Percentiles rank a stretch among this genome's conserved stretches.
phyloP scores from a whole-genome alignment of 805 yeast species.

The Wickerhamomyces queroliae region DNA sequence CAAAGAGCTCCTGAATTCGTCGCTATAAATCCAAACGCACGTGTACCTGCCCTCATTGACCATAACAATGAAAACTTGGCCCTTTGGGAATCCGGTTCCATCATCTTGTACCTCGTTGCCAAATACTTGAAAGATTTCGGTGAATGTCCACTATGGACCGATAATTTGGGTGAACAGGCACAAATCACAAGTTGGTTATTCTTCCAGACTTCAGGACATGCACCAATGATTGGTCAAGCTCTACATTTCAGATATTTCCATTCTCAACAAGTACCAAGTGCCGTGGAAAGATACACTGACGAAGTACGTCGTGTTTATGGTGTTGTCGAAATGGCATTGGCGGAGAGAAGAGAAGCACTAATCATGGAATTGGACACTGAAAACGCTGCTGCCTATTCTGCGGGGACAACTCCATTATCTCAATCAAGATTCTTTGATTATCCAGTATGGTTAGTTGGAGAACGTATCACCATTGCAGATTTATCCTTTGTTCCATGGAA shows the following conservation, averaged over 20 bases:
- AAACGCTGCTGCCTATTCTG: slow-evolving; percentile 80
- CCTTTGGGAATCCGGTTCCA: slow-evolving; percentile 95
- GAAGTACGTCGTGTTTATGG: slow-evolving; percentile 93
- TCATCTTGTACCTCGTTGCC: slow-evolving; percentile 74
- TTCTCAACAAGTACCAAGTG: slow-evolving; percentile 76
- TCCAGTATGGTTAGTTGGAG: slow-evolving; percentile 95
- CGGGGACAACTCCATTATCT: slow-evolving; percentile 83
- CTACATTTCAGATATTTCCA: slow-evolving; percentile 91
- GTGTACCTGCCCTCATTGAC: slow-evolving; percentile 92
- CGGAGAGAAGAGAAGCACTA: slow-evolving; percentile 85
- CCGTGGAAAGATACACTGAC: slow-evolving; percentile 85
- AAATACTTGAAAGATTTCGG: slow-evolving; percentile 55
- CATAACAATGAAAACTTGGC: slow-evolving; percentile 76
- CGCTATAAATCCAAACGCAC: slow-evolving; percentile 90
- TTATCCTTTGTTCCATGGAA: slow-evolving; percentile 95
- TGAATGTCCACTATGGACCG: slow-evolving; percentile 78
- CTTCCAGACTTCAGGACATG: slow-evolving; percentile 95
- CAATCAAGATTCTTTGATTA: slow-evolving; percentile 85
- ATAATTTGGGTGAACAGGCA: slow-evolving; percentile 70
- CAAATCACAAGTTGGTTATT: slow-evolving; percentile 86
- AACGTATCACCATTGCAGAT: slow-evolving; percentile 79
- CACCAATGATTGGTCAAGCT: slow-evolving; percentile 99
- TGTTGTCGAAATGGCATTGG: slow-evolving; percentile 90
- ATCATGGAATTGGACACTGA: slow-evolving; percentile 86
- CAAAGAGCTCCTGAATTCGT: slow-evolving; percentile 93